phyloP scores from a whole-genome alignment of 2,329 filamentous ascomycete species.

The Tolypocladium nubicola region DNA sequence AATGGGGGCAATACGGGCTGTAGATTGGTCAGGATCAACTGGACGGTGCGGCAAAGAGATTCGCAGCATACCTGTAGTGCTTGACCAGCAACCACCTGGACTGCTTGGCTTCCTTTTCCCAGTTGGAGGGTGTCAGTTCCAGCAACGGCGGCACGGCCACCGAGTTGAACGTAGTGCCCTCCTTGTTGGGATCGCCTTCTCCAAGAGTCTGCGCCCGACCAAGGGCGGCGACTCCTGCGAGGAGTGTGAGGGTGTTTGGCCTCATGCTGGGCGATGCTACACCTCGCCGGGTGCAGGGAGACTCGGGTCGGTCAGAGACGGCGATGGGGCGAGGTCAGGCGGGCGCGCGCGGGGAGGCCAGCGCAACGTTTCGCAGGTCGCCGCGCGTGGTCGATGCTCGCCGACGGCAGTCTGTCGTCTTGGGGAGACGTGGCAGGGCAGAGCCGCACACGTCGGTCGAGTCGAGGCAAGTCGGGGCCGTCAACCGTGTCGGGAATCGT shows the following conservation, averaged over 20 bases:
- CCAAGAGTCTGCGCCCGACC: constrained; percentile 17
- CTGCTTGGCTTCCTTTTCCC: constrained; percentile 44
- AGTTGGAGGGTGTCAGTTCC: constrained; percentile 47
- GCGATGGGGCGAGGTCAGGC: not conserved
- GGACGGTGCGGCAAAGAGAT: not conserved
- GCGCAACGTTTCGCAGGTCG: constrained; percentile 1
- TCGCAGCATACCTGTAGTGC: constrained; percentile 50
- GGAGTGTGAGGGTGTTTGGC: constrained; percentile 29
- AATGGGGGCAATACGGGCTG: constrained; percentile 60
- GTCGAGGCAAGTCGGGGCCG: not conserved
- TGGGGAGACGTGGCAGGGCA: not conserved
- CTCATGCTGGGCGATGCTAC: constrained; percentile 17
- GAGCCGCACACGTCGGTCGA: not conserved
- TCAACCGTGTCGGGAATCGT: not conserved
- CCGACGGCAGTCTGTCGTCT: not conserved
- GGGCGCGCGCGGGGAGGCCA: not conserved
- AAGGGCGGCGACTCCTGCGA: constrained; percentile 30
- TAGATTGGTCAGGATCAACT: constrained; percentile 14
- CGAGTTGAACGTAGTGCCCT: constrained; percentile 53
- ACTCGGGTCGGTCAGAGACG: not conserved
- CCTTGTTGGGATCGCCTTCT: constrained; percentile 24
- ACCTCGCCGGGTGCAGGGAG: not conserved
- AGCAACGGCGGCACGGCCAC: constrained; percentile 55
- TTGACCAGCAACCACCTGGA: constrained; percentile 46
- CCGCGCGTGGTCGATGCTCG: not conserved